Base-by-base conservation (phyloP, 257 asterid species). In the Anisodus tanguticus region DNA sequence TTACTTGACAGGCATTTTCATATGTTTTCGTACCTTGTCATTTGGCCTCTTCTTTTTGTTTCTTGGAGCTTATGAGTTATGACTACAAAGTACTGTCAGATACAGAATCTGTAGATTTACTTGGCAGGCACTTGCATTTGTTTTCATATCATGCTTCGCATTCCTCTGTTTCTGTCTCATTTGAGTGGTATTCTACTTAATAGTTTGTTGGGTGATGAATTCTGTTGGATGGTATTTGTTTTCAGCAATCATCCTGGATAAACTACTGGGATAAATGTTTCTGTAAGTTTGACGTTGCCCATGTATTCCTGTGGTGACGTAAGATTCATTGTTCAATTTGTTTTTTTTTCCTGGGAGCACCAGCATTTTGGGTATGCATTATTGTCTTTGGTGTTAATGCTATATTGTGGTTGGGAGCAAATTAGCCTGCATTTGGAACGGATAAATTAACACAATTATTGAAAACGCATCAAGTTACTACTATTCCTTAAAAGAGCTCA, bases 111-210 rank as follows among this genome's bases (percentile, higher is more conserved):
- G 13, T 53, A 77, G 8, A 8, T 22, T 49, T 53, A 77, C 64
- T 53, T 77, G 64, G 63, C 81, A 77, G 26, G 63, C 81, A 26
- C 81, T 53, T 77, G 64, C 49, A 77, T 53, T 49, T 22, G 81
- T 76, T 76, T 51, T 13, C 47, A 13, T 51, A 51, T 77, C 8
- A 0, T 53, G 12, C 47, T 37, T 77, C 6, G 22, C 13, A 47
- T 13, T 53, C 26, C 8, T 51, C 13, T 76, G 3, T 53, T 76
- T 76, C 47, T 51, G 37, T 17, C 47, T 53, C 81, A 76, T 76
- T 51, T 53, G 54, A 15, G 22, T 69, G 54, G 1, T 69, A 69
- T 53, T 53, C 2, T 26, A 53, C 49, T 26, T 74, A 47, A 35
- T 51, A 51, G 47, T 76, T 76, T 26, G 63, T 76, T 53, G 9